phyloP scores from a whole-genome alignment of 805 yeast genomes.

The Zygotorulaspora chibaensis region DNA sequence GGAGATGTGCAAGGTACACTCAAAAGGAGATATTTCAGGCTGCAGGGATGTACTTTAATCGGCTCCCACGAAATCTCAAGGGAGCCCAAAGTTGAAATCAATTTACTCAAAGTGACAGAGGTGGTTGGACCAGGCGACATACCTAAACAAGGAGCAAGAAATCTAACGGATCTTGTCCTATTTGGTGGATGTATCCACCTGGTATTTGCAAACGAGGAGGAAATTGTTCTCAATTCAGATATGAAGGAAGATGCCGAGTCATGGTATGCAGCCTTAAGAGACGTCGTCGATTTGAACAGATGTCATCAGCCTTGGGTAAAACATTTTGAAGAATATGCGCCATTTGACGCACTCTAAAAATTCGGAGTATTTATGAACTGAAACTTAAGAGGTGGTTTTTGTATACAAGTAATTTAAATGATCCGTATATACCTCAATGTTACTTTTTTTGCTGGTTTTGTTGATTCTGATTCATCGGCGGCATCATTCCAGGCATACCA shows the following conservation, averaged over 20 bases:
- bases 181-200: constrained; percentile 73
- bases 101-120: constrained; percentile 59
- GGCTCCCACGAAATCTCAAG: constrained; percentile 71
- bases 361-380: neutral
- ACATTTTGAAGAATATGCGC: constrained; percentile 30
- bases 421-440: neutral
- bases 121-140: constrained; percentile 35
- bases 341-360: neutral
- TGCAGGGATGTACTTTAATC: constrained; percentile 65
- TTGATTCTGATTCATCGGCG: constrained; percentile 32
- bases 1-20: constrained; percentile 72
- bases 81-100: constrained; percentile 71
- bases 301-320: constrained; percentile 64
- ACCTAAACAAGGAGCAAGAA: constrained; percentile 40
- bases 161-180: constrained; percentile 67
- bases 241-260: constrained; percentile 51
- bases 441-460: constrained; percentile 8
- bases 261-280: constrained; percentile 64
- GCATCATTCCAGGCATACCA: constrained; percentile 38
- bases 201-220: constrained; percentile 72
- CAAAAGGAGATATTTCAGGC: constrained; percentile 69
- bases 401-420: too few species aligned
- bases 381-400: neutral
- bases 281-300: constrained; percentile 50
- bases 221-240: constrained; percentile 82